Base-by-base conservation (phyloP, 768 basidiomycete species). In the Porphyrellus cyaneotinctus region DNA sequence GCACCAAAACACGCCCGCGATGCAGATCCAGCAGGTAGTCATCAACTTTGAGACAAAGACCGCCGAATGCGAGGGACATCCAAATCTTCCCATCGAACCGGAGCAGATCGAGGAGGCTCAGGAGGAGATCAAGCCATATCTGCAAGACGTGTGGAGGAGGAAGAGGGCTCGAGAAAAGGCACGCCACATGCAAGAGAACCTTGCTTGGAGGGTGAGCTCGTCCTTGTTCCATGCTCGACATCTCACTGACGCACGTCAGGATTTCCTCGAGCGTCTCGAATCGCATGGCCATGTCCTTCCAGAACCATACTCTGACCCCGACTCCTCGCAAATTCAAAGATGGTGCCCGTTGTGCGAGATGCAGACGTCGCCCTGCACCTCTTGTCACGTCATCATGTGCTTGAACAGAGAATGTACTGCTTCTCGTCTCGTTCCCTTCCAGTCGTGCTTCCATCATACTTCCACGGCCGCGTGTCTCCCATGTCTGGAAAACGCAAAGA, bases 1-100 rank as follows among this genome's bases (percentile, higher is more conserved):
- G 30, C 48, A 50, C 15, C 58, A 65, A 32, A 54, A 33, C 12
- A 26, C 28, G 15, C 51, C 55, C 15, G 35, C 47, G 17, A 31
- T 36, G 47, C 56, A 51, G 6, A 36, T 51, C 20, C 51, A 49
- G 26, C 51, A 54, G 24, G 53, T 65, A 5, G 28, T 54, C 22
- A 41, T 64, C 49, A 48, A 65, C 45, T 65, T 59, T 45, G 41
- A 52, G 15, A 46, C 55, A 17, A 59, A 50, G 39, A 65, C 53
- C 0, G 58, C 33, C 1, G 42, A 55, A 42, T 53, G 53, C 22
- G 51, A 63, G 24, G 58, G 53, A 2, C 55, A 50, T 3, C 47
- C 55, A 24, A 47, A 41, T 44, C 64, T 63, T 10, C 20, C 52
- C 33, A 59, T 65, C 24, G 56, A 52, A 15, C 52, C 58, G 10